These are phyloP conservation scores for Acanthamoeba quina DNA, from an alignment of 208 protist species.

Conservation along the genomic window DNA sequence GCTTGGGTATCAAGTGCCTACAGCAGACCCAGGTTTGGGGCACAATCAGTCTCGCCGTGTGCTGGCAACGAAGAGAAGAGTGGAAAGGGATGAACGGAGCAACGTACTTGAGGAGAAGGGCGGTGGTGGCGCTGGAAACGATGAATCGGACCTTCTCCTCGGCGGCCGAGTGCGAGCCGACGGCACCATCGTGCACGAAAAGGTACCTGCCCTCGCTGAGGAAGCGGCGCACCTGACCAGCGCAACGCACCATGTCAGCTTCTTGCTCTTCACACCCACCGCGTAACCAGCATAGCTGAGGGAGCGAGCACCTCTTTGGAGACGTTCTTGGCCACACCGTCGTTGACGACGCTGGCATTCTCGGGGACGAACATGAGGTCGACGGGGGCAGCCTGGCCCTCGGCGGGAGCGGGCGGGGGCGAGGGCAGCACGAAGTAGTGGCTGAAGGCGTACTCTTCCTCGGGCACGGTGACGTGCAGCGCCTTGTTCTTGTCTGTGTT, in stretches of 20 bases:
- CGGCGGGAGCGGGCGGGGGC: slow-evolving; percentile 35
- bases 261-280: not conserved
- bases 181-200: slow-evolving; percentile 69
- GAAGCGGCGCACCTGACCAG: slow-evolving; percentile 55
- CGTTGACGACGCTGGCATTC: slow-evolving; percentile 32
- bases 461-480: slow-evolving; percentile 48
- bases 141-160: slow-evolving; percentile 73
- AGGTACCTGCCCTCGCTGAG: slow-evolving; percentile 55
- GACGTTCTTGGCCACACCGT: slow-evolving; percentile 41
- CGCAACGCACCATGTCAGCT: not conserved
- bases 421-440: slow-evolving; percentile 65
- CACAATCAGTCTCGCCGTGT: not conserved
- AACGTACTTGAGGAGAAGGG: slow-evolving; percentile 52
- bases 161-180: slow-evolving; percentile 48
- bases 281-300: not conserved
- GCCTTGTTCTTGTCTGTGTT: slow-evolving; percentile 64
- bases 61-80: not conserved
- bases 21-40: not conserved
- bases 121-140: slow-evolving; percentile 46
- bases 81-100: not conserved
- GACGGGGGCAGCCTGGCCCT: slow-evolving; percentile 30
- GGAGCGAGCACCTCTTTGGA: slow-evolving; percentile 42
- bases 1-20: slow-evolving; percentile 56
- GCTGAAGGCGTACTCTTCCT: slow-evolving; percentile 44
- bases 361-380: slow-evolving; percentile 53